A percentile compares a stretch with the other conserved stretches of the same genome.
Evolutionary conservation across 2,329 filamentous ascomycete species (phyloP).

Genomic region (Clarireedia hainanense): DNA sequence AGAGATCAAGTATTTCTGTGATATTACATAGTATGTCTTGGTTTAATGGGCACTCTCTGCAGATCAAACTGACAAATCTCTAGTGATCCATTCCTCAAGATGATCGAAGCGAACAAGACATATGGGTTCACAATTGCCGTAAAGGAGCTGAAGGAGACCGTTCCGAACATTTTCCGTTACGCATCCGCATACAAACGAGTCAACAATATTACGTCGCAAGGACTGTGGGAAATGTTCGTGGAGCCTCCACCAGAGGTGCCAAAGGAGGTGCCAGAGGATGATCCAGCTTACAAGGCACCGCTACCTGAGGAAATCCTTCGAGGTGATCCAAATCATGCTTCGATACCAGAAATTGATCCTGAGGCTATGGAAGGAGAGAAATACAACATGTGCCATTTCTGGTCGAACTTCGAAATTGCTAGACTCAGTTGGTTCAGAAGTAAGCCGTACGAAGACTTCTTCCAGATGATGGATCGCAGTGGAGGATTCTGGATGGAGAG

Average conservation of each 20-base stretch:
- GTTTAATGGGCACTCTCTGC: too few relatives aligned
- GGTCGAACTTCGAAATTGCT: conserved; percentile 99
- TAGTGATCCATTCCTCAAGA: conserved; percentile 90
- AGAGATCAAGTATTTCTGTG: conserved; percentile 99
- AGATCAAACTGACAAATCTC: not conserved
- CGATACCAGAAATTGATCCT: conserved; percentile 73
- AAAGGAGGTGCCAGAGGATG: conserved; percentile 49
- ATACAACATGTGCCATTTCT: conserved; percentile 99
- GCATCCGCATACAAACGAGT: conserved; percentile 95
- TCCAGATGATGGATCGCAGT: conserved; percentile 96
- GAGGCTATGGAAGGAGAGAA: conserved; percentile 95
- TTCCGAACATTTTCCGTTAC: conserved; percentile 97
- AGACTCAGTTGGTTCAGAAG: conserved; percentile 92
- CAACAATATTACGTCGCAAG: conserved; percentile 84
- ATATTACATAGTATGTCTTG: conserved; percentile 82
- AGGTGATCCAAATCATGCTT: conserved; percentile 62
- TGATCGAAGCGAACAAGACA: conserved; percentile 92
- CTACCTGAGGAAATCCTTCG: conserved; percentile 76
- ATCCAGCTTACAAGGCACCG: conserved; percentile 45
- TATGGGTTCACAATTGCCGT: conserved; percentile 99
- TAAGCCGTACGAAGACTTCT: conserved; percentile 96
- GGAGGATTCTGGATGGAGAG: conserved; percentile 99
- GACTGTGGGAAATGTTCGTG: conserved; percentile 97
- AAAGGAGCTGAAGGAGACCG: conserved; percentile 94
- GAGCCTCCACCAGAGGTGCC: conserved; percentile 61